Evolutionary conservation across 441 rosid genomes (phyloP).

Genomic region (Populus hybrid): DNA sequence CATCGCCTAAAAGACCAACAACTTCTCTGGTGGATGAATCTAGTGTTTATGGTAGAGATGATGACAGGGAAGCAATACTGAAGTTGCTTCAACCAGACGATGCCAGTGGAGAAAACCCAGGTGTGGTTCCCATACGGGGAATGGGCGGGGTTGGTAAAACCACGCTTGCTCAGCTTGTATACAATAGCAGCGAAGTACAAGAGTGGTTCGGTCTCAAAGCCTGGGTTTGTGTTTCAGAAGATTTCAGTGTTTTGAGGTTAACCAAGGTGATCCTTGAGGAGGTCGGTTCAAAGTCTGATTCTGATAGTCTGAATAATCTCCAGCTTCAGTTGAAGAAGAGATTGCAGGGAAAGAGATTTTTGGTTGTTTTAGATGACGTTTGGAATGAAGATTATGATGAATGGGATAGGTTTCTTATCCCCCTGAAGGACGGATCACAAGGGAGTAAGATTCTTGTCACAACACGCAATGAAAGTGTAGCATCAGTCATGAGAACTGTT

Average conservation of each 20-base stretch:
- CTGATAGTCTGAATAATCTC: conserved; percentile 9
- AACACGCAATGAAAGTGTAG: background rate
- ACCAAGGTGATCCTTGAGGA: background rate
- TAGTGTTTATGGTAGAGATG: background rate
- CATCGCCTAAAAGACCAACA: background rate
- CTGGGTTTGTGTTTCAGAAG: conserved; percentile 27
- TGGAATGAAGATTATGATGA: too few relatives aligned
- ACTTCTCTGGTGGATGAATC: background rate
- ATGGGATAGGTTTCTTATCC: background rate
- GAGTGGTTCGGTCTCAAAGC: conserved; percentile 10
- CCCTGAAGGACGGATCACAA: background rate
- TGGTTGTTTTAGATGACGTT: too few relatives aligned
- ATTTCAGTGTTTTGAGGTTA: background rate
- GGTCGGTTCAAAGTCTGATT: background rate
- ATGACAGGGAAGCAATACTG: background rate
- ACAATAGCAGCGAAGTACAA: background rate
- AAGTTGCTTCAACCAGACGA: too few relatives aligned
- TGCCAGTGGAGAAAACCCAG: too few relatives aligned
- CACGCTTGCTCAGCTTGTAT: conserved; percentile 21
- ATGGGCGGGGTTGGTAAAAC: too few relatives aligned
- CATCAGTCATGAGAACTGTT: too few relatives aligned
- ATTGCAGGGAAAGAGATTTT: background rate
- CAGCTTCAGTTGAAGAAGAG: conserved; percentile 7
- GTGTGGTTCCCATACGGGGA: too few relatives aligned
- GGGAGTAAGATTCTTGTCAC: conserved; percentile 31